Evolutionary conservation across 148 eudicot genomes (phyloP).

Genomic region (Rhododendron williamsianum): DNA sequence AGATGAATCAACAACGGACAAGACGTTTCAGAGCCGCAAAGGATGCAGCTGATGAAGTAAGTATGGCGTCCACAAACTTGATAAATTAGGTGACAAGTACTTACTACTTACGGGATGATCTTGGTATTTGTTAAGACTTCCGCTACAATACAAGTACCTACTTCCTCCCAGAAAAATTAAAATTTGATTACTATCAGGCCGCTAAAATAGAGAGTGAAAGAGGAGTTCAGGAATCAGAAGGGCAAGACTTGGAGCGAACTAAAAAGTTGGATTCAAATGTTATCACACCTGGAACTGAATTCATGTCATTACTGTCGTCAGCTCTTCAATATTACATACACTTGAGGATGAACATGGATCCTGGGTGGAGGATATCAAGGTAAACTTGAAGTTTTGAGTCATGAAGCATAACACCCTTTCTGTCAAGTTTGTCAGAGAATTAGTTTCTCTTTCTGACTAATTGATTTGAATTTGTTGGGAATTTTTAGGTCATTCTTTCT

Average conservation of each 20-base stretch:
- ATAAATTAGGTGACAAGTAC: neutral
- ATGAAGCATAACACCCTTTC: neutral
- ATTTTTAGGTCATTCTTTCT: conserved; percentile 31
- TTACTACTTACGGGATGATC: neutral
- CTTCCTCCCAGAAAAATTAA: neutral
- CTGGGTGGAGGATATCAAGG: conserved; percentile 38
- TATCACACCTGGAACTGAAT: conserved; percentile 39
- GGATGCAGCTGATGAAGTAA: conserved; percentile 27
- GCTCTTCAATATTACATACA: conserved; percentile 33
- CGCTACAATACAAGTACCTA: neutral
- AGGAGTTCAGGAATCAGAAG: neutral
- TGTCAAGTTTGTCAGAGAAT: neutral
- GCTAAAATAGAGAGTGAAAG: neutral
- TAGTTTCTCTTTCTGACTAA: neutral
- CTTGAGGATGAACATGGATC: conserved; percentile 27
- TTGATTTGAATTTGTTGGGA: neutral
- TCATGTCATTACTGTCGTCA: conserved; percentile 29
- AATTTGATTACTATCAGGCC: conserved; percentile 8
- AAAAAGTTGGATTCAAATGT: conserved; percentile 31
- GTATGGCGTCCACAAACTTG: conserved; percentile 5
- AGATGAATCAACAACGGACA: conserved; percentile 40
- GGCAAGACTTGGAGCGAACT: conserved; percentile 4
- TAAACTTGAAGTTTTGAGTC: conserved; percentile 6
- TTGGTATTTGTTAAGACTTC: neutral
- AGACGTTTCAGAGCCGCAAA: conserved; percentile 38